phyloP scores from a whole-genome alignment of 1,284 basidiomycete genomes.

The Vanrija pseudolonga region DNA sequence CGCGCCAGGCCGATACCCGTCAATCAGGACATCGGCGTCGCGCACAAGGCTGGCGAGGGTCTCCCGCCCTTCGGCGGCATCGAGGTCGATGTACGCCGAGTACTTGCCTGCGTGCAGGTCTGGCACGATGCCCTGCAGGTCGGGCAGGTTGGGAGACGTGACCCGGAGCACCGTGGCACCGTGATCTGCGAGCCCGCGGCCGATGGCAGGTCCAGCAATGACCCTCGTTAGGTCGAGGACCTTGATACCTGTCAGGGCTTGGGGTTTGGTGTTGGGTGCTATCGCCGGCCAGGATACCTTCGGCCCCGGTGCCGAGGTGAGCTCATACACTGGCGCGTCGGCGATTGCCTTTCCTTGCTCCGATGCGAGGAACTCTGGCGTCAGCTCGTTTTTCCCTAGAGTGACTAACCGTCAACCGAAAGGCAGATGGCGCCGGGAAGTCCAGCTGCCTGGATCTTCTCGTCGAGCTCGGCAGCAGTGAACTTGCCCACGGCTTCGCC shows the following conservation, averaged over 20 bases:
- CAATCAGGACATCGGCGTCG: conserved; percentile 11
- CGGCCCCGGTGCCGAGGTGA: neutral
- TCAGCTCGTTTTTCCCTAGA: neutral
- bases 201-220: conserved; percentile 9
- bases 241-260: conserved; percentile 10
- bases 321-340: conserved; percentile 13
- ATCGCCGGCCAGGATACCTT: conserved; percentile 2
- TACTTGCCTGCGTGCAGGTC: conserved; percentile 14
- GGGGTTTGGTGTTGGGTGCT: neutral
- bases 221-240: conserved; percentile 15
- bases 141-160: conserved; percentile 1
- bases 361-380: conserved; percentile 6
- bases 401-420: conserved; percentile 1
- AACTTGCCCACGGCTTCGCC: conserved; percentile 6
- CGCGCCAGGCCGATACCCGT: conserved; percentile 13
- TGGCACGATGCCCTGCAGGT: conserved; percentile 3
- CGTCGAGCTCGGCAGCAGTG: conserved; percentile 6
- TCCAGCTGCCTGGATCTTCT: conserved; percentile 1
- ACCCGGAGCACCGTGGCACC: conserved; percentile 12
- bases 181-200: conserved; percentile 12
- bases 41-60: neutral
- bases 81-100: conserved; percentile 6
- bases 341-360: conserved; percentile 7
- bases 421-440: conserved; percentile 6
- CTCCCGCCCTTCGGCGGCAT: conserved; percentile 1